Percentiles rank a stretch among this genome's conserved stretches.
Evolutionary conservation across 148 eudicot species (phyloP).

Genomic region (Vaccinium myrtillus): DNA sequence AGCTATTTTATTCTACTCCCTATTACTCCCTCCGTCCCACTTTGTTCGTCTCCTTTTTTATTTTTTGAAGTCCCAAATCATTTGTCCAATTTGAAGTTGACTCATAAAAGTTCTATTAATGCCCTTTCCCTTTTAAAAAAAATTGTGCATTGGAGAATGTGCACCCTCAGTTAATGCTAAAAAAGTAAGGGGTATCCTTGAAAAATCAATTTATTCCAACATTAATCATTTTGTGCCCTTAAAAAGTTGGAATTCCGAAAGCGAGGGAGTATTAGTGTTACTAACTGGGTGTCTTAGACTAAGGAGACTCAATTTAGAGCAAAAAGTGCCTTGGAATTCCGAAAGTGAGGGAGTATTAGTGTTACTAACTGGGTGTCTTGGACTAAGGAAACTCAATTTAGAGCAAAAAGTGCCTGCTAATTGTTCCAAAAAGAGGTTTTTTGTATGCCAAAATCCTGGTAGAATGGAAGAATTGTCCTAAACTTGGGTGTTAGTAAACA

Average conservation of each 20-base stretch:
- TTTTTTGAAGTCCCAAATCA: too few relatives aligned
- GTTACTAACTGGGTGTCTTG: not conserved
- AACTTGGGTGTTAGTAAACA: not conserved
- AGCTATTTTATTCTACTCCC: not conserved
- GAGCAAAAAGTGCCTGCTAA: not conserved
- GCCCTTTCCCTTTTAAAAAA: too few relatives aligned
- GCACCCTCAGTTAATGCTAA: too few relatives aligned
- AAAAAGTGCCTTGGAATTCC: not conserved
- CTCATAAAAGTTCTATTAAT: too few relatives aligned
- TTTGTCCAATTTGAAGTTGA: too few relatives aligned
- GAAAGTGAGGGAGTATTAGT: not conserved
- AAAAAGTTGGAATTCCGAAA: too few relatives aligned
- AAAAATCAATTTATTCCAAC: too few relatives aligned
- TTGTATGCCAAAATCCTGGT: not conserved
- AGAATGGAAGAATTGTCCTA: not conserved
- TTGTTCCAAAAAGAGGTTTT: not conserved
- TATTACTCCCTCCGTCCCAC: too few relatives aligned
- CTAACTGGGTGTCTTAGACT: not conserved
- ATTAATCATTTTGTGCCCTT: too few relatives aligned
- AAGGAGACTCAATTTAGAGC: not conserved
- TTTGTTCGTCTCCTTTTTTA: too few relatives aligned
- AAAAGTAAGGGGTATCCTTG: too few relatives aligned
- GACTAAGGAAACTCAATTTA: not conserved
- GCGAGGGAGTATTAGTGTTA: not conserved
- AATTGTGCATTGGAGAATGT: too few relatives aligned